Evolutionary conservation across 805 yeast genomes (phyloP).

Genomic region (Priceomyces fermenticarens): DNA sequence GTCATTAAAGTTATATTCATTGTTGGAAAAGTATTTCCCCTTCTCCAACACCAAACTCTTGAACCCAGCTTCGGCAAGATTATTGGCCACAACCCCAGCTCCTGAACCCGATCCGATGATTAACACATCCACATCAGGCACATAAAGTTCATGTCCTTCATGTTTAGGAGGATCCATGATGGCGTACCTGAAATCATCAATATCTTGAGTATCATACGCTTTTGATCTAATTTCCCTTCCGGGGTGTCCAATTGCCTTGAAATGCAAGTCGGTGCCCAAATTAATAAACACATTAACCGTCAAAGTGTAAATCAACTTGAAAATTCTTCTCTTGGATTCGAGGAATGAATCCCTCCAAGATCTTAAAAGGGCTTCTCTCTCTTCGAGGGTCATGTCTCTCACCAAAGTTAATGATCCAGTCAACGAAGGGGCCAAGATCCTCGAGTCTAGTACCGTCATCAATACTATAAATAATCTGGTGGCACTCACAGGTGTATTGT

Average conservation of each 20-base stretch:
- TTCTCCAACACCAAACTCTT: slow-evolving; percentile 48
- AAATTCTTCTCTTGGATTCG: slow-evolving; percentile 30
- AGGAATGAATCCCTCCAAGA: slow-evolving; percentile 44
- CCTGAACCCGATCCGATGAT: slow-evolving; percentile 54
- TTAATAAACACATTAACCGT: slow-evolving; percentile 22
- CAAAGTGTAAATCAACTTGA: slow-evolving; percentile 23
- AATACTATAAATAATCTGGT: slow-evolving; percentile 20
- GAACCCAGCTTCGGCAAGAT: slow-evolving; percentile 41
- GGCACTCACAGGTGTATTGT: slow-evolving; percentile 13
- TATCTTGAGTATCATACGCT: slow-evolving; percentile 23
- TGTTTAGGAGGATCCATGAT: slow-evolving; percentile 28
- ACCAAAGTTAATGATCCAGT: slow-evolving; percentile 34
- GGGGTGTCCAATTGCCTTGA: slow-evolving; percentile 39
- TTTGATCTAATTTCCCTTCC: slow-evolving; percentile 25
- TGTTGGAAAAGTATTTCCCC: slow-evolving; percentile 40
- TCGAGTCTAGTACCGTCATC: slow-evolving; percentile 25
- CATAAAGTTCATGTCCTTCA: slow-evolving; percentile 26
- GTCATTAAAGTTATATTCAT: slow-evolving; percentile 37
- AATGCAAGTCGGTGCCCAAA: slow-evolving; percentile 30
- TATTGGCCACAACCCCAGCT: slow-evolving; percentile 51
- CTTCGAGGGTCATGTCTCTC: slow-evolving; percentile 31
- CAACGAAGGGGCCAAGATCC: slow-evolving; percentile 28
- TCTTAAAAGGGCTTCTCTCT: slow-evolving; percentile 29
- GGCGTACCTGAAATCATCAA: slow-evolving; percentile 24
- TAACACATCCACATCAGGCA: slow-evolving; percentile 42